A percentile compares a stretch with the other conserved stretches of the same genome.
phyloP scores from a whole-genome alignment of 371 early-diverging fungal species.

The Synchytrium microbalum region DNA sequence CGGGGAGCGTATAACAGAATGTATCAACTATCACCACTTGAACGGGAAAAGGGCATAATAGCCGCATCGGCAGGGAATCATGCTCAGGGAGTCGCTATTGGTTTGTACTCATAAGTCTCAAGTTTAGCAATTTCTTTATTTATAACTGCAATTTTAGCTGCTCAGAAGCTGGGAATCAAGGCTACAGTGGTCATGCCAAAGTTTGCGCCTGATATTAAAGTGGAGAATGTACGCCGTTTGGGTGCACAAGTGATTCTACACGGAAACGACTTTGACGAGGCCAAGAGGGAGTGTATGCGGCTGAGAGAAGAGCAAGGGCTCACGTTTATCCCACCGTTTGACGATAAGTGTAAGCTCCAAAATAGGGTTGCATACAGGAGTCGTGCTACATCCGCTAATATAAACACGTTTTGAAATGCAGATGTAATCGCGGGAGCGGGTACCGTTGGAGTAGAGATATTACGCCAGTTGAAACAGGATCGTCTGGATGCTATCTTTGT shows the following conservation, averaged over 20 bases:
- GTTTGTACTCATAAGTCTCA: no score
- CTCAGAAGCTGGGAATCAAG: constrained; percentile 78
- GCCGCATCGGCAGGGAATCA: constrained; percentile 31
- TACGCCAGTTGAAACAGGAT: constrained; percentile 54
- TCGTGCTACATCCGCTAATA: background rate
- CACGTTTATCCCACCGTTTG: constrained; percentile 91
- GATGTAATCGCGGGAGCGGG: constrained; percentile 97
- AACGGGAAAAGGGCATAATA: constrained; percentile 23
- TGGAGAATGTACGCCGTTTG: constrained; percentile 79
- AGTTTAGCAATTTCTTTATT: no score
- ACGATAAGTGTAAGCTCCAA: no score
- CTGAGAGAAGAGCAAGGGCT: constrained; percentile 49
- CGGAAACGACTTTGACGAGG: constrained; percentile 90
- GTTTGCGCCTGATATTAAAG: constrained; percentile 66
- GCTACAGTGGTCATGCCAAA: constrained; percentile 95
- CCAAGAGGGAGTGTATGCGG: constrained; percentile 71
- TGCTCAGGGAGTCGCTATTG: constrained; percentile 35
- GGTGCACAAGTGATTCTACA: constrained; percentile 82
- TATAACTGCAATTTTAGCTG: no score
- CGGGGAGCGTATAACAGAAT: constrained; percentile 91
- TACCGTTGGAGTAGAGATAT: constrained; percentile 87
- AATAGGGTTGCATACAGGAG: no score
- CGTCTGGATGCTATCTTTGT: constrained; percentile 81
- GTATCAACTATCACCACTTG: constrained; percentile 21
- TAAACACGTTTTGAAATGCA: constrained; percentile 32